A percentile compares a stretch with the other conserved stretches of the same genome.
Conservation (phyloP, 169 alveolate species). For the Cystoisospora suis region DNA sequence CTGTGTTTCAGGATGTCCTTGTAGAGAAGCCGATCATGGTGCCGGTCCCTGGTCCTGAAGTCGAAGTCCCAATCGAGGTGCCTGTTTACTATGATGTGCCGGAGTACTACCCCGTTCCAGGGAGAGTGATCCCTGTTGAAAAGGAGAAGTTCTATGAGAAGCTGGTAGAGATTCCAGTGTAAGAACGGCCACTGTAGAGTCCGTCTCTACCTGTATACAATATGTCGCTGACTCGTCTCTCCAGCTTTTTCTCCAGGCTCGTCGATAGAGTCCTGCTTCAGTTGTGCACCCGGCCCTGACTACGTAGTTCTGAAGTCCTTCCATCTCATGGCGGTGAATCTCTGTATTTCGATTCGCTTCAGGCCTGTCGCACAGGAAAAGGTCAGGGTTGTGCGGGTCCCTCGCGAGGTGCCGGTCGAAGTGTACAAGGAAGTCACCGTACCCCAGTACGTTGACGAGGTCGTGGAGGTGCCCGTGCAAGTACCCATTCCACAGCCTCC, state of each 20-base stretch:
- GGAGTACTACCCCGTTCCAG: constrained; percentile 23
- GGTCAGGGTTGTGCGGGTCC: constrained; percentile 35
- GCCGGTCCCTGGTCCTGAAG: constrained; percentile 7
- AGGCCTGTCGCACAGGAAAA: constrained; percentile 29
- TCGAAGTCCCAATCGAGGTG: constrained; percentile 27
- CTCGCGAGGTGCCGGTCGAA: constrained; percentile 26
- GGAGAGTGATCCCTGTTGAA: constrained; percentile 25
- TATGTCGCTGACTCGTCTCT: too few species aligned
- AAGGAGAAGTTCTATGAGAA: constrained; percentile 28
- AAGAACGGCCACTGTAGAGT: neutral
- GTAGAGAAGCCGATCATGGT: constrained; percentile 32
- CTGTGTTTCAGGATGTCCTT: neutral
- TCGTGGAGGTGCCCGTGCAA: constrained; percentile 30
- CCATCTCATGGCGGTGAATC: neutral
- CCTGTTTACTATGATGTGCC: constrained; percentile 49
- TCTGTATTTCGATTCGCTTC: neutral
- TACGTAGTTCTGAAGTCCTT: too few species aligned
- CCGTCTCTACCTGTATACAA: neutral
- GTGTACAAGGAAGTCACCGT: constrained; percentile 18
- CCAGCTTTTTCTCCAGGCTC: neutral
- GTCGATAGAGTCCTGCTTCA: too few species aligned
- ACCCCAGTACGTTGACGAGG: constrained; percentile 29
- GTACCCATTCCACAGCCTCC: constrained; percentile 15
- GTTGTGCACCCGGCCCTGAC: neutral
- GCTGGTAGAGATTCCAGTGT: constrained; percentile 40